A percentile compares a stretch with the other conserved stretches of the same genome.
Conservation (phyloP, 2,329 filamentous ascomycete genomes). For the Penicillium brevicompactum region DNA sequence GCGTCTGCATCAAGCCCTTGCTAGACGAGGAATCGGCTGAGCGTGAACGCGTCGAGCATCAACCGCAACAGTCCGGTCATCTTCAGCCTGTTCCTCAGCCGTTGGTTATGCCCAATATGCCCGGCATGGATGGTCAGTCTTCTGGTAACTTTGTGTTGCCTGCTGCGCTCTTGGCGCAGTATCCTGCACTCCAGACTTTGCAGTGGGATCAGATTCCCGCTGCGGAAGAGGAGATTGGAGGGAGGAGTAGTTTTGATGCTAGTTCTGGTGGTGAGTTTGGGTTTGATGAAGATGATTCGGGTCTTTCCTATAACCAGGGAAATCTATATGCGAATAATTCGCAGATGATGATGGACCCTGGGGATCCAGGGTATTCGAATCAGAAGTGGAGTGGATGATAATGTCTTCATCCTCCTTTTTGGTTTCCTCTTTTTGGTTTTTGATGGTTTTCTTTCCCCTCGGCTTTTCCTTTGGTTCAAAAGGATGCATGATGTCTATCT, state of each 20-base stretch:
- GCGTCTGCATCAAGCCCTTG: constrained; percentile 95
- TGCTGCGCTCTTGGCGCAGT: constrained; percentile 84
- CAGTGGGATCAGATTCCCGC: constrained; percentile 79
- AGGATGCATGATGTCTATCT: constrained; percentile 7
- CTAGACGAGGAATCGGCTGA: constrained; percentile 91
- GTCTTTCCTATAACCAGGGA: constrained; percentile 27
- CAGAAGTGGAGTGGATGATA: constrained; percentile 32
- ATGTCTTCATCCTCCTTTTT: background rate
- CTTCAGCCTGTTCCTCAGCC: constrained; percentile 59
- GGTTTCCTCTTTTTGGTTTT: background rate
- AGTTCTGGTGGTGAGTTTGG: constrained; percentile 48
- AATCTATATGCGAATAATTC: constrained; percentile 33
- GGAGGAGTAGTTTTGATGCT: constrained; percentile 55
- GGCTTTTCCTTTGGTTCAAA: background rate
- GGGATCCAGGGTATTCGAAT: constrained; percentile 29
- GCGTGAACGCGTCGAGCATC: constrained; percentile 73
- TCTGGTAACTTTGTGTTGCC: constrained; percentile 72
- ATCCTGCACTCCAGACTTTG: constrained; percentile 86
- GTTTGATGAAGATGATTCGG: constrained; percentile 47
- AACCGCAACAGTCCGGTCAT: constrained; percentile 63
- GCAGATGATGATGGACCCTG: constrained; percentile 34
- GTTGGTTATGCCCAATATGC: constrained; percentile 65
- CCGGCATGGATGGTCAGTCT: constrained; percentile 60
- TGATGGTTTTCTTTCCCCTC: background rate
- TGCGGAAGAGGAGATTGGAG: constrained; percentile 67